A percentile compares a stretch with the other conserved stretches of the same genome.
phyloP scores from a whole-genome alignment of 2,329 filamentous ascomycete species.

The Lachnellula occidentalis region DNA sequence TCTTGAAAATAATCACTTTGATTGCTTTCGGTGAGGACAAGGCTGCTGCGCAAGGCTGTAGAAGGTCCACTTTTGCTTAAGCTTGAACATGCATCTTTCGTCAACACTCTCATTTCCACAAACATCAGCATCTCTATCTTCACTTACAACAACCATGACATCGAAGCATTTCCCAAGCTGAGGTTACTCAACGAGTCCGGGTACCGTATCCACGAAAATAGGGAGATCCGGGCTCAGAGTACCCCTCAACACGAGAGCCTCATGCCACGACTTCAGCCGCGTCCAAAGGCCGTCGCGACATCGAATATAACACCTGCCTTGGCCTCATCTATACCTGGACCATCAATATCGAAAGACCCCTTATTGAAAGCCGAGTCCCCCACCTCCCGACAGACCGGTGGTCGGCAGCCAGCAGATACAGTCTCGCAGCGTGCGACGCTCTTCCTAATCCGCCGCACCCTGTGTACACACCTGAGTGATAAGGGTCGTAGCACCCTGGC shows the following conservation, averaged over 20 bases:
- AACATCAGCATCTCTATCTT: neutral
- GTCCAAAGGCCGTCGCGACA: slow-evolving; percentile 33
- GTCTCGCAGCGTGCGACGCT: slow-evolving; percentile 74
- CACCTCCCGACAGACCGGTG: slow-evolving; percentile 25
- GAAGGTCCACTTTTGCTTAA: neutral
- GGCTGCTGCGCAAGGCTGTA: neutral
- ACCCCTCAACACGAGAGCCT: neutral
- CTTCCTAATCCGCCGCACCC: slow-evolving; percentile 73
- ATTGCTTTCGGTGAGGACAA: neutral
- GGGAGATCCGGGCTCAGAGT: neutral
- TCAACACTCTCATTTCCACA: neutral
- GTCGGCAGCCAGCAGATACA: slow-evolving; percentile 40
- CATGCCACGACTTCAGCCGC: slow-evolving; percentile 27
- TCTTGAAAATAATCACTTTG: neutral
- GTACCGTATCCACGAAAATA: neutral
- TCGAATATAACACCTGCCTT: slow-evolving; percentile 22
- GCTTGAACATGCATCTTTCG: neutral
- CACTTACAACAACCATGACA: neutral
- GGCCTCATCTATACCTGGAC: slow-evolving; percentile 3
- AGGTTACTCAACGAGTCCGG: neutral
- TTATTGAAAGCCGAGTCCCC: slow-evolving; percentile 13
- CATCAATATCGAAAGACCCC: slow-evolving; percentile 13
- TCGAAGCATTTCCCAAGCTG: neutral
- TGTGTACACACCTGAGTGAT: slow-evolving; percentile 67
- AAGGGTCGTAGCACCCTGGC: slow-evolving; percentile 46